Evolutionary conservation across 148 eudicot genomes (phyloP).

Genomic region (Heliamphora exappendiculata): DNA sequence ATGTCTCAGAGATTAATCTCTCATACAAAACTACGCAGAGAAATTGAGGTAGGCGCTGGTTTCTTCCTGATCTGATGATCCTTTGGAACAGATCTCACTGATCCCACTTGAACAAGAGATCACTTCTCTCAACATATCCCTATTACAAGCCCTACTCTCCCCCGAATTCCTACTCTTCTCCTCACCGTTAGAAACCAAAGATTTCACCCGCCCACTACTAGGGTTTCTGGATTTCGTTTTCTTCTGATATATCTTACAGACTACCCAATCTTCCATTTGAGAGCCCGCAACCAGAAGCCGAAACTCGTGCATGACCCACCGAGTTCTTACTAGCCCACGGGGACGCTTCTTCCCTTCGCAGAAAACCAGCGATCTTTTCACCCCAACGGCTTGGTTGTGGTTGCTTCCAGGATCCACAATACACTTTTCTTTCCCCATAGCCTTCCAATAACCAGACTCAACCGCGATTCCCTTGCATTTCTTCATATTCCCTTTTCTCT

Average conservation of each 20-base stretch:
- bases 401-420: slow-evolving; percentile 18
- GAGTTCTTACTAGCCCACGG: slow-evolving; percentile 18
- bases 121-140: slow-evolving; percentile 18
- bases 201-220: background rate
- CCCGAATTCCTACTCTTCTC: background rate
- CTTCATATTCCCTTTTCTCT: slow-evolving; percentile 9
- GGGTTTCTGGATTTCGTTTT: slow-evolving; percentile 17
- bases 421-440: slow-evolving; percentile 25
- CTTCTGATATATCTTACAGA: slow-evolving; percentile 31
- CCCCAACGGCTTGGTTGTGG: slow-evolving; percentile 24
- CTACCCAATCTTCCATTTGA: slow-evolving; percentile 36
- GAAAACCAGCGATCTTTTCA: slow-evolving; percentile 29
- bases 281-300: slow-evolving; percentile 23
- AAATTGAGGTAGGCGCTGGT: background rate
- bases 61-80: slow-evolving; percentile 7
- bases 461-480: slow-evolving; percentile 16
- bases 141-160: background rate
- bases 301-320: slow-evolving; percentile 44
- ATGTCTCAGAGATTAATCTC: too few relatives aligned
- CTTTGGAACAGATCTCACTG: background rate
- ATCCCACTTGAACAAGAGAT: slow-evolving; percentile 10
- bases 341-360: slow-evolving; percentile 6
- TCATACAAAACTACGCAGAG: too few relatives aligned
- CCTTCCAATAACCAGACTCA: slow-evolving; percentile 41
- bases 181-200: background rate